phyloP scores from a whole-genome alignment of 2,329 filamentous ascomycete genomes.

The Graphium sp. region DNA sequence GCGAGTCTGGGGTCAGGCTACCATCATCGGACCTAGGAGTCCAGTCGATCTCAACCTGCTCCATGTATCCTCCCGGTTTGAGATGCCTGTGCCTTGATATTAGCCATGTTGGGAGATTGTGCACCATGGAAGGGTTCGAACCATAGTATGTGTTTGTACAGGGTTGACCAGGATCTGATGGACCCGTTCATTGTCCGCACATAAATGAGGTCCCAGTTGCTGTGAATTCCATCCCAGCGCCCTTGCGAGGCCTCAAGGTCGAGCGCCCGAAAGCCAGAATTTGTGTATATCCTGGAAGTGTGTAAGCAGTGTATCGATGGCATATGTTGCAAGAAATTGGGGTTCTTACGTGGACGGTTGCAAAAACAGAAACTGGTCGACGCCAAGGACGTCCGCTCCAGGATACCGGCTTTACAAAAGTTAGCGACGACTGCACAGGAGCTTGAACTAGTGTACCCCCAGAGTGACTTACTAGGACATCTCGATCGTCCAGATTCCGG shows the following conservation, averaged over 20 bases:
- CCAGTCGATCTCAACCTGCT: constrained; percentile 84
- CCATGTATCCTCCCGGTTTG: constrained; percentile 61
- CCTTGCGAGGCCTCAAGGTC: constrained; percentile 68
- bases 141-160: constrained; percentile 61
- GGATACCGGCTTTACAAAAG: constrained; percentile 5
- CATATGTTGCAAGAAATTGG: not conserved
- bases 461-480: constrained; percentile 53
- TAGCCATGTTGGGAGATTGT: no score
- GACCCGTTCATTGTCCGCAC: constrained; percentile 65
- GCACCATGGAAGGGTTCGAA: no score
- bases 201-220: constrained; percentile 69
- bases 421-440: not conserved
- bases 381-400: constrained; percentile 15
- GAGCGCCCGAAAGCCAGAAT: constrained; percentile 50
- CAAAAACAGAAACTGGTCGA: constrained; percentile 20
- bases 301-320: constrained; percentile 1
- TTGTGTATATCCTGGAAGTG: constrained; percentile 46
- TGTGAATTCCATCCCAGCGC: constrained; percentile 12
- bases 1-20: constrained; percentile 37
- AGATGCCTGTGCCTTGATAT: constrained; percentile 53
- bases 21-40: constrained; percentile 55
- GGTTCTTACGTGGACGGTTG: constrained; percentile 19
- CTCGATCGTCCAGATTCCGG: constrained; percentile 81
- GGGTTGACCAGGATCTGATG: constrained; percentile 55
- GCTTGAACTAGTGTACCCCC: no score